Evolutionary conservation across 2,329 filamentous ascomycete genomes (phyloP).

Genomic region (Lachnellula cervina): DNA sequence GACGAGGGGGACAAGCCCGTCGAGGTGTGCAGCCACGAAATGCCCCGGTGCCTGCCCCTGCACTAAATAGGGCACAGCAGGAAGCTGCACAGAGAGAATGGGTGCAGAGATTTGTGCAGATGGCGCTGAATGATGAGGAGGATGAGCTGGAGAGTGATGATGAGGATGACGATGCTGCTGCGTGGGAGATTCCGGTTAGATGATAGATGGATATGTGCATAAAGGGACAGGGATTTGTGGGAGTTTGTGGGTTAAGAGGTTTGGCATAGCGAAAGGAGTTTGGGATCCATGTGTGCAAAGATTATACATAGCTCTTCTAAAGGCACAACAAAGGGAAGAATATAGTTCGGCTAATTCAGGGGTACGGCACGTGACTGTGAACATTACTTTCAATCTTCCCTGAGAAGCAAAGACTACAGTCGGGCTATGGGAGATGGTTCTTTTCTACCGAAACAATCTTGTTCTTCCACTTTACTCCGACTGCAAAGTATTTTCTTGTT

Average conservation of each 20-base stretch:
- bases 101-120: constrained; percentile 32
- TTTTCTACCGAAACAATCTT: no score
- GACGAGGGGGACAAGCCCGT: constrained; percentile 7
- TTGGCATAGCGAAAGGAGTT: constrained; percentile 1
- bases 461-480: no score
- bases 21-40: constrained; percentile 9
- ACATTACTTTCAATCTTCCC: no score
- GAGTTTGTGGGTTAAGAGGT: no score
- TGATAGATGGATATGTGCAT: not conserved
- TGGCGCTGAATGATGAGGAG: constrained; percentile 33
- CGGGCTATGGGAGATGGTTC: no score
- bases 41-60: not conserved
- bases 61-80: constrained; percentile 6
- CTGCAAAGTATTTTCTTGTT: no score
- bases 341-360: no score
- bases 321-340: not conserved
- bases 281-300: not conserved
- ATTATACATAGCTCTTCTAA: not conserved
- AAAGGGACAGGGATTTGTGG: not conserved
- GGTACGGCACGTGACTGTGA: no score
- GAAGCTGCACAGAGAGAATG: constrained; percentile 27
- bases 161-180: constrained; percentile 42
- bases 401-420: no score
- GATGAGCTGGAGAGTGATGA: constrained; percentile 33
- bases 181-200: constrained; percentile 38